phyloP scores from a whole-genome alignment of 495 filamentous ascomycete species.

The Aspergillus nanangensis region DNA sequence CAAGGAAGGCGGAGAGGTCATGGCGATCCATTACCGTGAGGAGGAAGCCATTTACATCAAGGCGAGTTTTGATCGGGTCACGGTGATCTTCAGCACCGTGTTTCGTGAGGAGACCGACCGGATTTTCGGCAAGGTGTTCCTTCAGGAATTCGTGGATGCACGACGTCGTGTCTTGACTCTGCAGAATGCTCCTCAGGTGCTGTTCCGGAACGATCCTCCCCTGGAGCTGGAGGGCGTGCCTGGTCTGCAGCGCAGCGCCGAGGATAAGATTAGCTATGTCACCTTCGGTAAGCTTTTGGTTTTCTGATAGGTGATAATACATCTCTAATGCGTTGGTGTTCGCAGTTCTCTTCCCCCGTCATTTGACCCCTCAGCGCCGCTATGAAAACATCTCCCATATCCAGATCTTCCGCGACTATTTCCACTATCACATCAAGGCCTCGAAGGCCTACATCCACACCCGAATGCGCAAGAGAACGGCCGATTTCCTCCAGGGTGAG shows the following conservation, averaged over 20 bases:
- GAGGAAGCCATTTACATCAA: slow-evolving; percentile 99
- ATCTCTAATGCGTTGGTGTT: too few species aligned
- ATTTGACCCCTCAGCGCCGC: slow-evolving; percentile 83
- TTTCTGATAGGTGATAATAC: too few species aligned
- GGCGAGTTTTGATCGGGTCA: slow-evolving; percentile 92
- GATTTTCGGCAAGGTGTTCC: slow-evolving; percentile 94
- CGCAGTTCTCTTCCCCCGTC: slow-evolving; percentile 89
- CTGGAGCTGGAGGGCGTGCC: slow-evolving; percentile 84
- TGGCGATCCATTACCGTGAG: slow-evolving; percentile 95
- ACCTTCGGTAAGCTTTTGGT: slow-evolving; percentile 93
- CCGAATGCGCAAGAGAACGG: slow-evolving; percentile 92
- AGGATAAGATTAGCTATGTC: slow-evolving; percentile 90
- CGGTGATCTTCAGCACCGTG: slow-evolving; percentile 97
- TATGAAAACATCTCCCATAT: slow-evolving; percentile 97
- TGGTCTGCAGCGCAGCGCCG: slow-evolving; percentile 64
- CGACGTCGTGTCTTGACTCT: slow-evolving; percentile 74
- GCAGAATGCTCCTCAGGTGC: slow-evolving; percentile 97
- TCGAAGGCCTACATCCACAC: slow-evolving; percentile 99
- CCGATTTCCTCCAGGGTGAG: slow-evolving; percentile 94
- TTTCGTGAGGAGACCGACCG: slow-evolving; percentile 97
- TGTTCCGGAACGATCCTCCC: slow-evolving; percentile 92
- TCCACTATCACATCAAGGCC: slow-evolving; percentile 99
- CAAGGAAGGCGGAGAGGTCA: slow-evolving; percentile 83
- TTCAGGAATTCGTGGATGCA: slow-evolving; percentile 95
- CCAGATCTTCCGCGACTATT: slow-evolving; percentile 99